phyloP scores from a whole-genome alignment of 306 rosid species.

The Heteromeles arbutifolia region DNA sequence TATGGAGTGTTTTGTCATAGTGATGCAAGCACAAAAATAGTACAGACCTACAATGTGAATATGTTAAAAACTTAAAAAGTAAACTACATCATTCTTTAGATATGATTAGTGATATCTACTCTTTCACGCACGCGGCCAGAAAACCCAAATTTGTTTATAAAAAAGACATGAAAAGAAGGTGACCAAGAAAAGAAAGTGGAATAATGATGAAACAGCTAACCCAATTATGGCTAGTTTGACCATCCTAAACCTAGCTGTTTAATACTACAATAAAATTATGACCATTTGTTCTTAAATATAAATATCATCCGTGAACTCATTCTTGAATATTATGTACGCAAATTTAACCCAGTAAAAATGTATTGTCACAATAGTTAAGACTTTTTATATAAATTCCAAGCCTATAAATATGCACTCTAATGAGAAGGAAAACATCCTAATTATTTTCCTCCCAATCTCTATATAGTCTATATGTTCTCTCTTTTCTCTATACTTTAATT shows the following conservation, averaged over 20 bases:
- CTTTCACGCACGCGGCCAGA: no score
- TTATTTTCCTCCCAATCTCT: no score
- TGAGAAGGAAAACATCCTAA: no score
- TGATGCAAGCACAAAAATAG: not conserved
- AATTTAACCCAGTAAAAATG: not conserved
- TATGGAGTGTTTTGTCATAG: not conserved
- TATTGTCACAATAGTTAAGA: no score
- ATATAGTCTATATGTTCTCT: no score
- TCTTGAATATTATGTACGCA: not conserved
- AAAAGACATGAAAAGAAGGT: not conserved
- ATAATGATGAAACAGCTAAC: not conserved
- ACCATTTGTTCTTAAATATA: not conserved
- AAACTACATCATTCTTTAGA: slow-evolving; percentile 4
- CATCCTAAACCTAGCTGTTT: slow-evolving; percentile 32
- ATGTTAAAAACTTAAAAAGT: no score
- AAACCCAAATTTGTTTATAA: no score
- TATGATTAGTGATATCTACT: no score
- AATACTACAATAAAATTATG: slow-evolving; percentile 13
- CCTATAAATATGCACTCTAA: no score
- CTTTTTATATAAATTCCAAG: no score
- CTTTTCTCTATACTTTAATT: no score
- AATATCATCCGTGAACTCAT: not conserved
- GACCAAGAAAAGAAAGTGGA: not conserved
- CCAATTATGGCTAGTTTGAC: slow-evolving; percentile 27
- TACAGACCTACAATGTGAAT: not conserved